Base-by-base conservation (phyloP, 179 eudicot species). In the Beta macrorhiza region DNA sequence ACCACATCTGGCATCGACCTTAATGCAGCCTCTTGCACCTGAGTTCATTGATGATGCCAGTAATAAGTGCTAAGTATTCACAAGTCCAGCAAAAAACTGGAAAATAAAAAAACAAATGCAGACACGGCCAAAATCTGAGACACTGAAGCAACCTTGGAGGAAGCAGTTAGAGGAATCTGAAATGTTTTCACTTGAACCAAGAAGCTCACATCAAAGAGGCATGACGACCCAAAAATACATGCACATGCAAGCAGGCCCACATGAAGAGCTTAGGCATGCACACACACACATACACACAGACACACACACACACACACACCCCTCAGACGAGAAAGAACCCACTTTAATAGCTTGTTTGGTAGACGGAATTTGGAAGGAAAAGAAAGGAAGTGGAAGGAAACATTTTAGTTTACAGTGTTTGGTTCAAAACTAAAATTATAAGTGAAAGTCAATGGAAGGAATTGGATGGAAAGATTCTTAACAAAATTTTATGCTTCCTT, bases 1-100 rank as follows among this genome's bases (percentile, higher is more conserved):
- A 96, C 98, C 55, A 92, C 89, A 90, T 96, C 99, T 55, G 99
- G 99, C 94, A 89, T 82, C 56, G 97, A 87, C 83, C 99, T 89
- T 82, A 96, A 82, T 11, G 91, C 97, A 75, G 88, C 87, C 87
- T 91, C 98, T 89, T 96, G 99, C 83, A 85, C 87, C 99, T 93
- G 87, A 72, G 78, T 75, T 87, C 64, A 84, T 25, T 61, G 42
- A 81, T 5, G 47, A 76, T 32, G 65, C 20, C 67, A 81, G 17
- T 63, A 78, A 42, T 75, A 37, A 76, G 67, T 67, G 37, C 49
- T 68, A 32, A 76, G 67, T 67, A 37, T 57, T 64, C 16, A 73
- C 20, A 81, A 63, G 58, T 65, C 10, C 47, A 69, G n/a, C 5
- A 44, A 15, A 45, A 73, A 45, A 51, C 42, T 8, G 64, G 1